phyloP scores from a whole-genome alignment of 768 basidiomycete genomes.

The Pisolithus marmoratus region DNA sequence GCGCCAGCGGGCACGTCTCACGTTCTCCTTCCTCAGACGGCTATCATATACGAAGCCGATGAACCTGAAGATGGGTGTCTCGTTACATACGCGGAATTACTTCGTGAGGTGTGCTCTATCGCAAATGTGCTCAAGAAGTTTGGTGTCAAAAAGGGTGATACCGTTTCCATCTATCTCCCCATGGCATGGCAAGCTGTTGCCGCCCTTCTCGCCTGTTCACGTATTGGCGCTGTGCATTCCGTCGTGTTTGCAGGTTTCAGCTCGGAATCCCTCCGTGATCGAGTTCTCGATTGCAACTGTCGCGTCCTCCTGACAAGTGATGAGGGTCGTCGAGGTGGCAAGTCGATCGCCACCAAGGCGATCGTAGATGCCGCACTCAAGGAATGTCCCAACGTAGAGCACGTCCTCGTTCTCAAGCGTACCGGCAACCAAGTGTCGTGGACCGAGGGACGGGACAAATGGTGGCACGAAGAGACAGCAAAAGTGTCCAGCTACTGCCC shows the following conservation, averaged over 20 bases:
- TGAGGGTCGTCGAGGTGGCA: slow-evolving; percentile 91
- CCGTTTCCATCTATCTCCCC: slow-evolving; percentile 87
- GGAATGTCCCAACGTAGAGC: slow-evolving; percentile 79
- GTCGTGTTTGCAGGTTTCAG: slow-evolving; percentile 98
- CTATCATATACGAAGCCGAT: slow-evolving; percentile 98
- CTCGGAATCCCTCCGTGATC: slow-evolving; percentile 89
- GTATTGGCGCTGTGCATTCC: slow-evolving; percentile 94
- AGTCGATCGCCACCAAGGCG: slow-evolving; percentile 87
- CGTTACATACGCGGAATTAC: slow-evolving; percentile 78
- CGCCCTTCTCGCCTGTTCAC: slow-evolving; percentile 95
- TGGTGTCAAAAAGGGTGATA: slow-evolving; percentile 94
- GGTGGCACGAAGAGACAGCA: slow-evolving; percentile 93
- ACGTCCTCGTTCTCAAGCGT: slow-evolving; percentile 83
- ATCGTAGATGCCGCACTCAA: slow-evolving; percentile 91
- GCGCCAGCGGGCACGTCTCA: not conserved
- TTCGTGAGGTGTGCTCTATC: slow-evolving; percentile 81
- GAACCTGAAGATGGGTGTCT: slow-evolving; percentile 78
- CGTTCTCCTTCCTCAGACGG: slow-evolving; percentile 45
- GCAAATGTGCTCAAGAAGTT: slow-evolving; percentile 89
- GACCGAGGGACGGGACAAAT: slow-evolving; percentile 80
- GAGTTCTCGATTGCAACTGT: slow-evolving; percentile 82
- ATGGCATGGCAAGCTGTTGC: slow-evolving; percentile 96
- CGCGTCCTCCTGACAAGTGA: slow-evolving; percentile 94
- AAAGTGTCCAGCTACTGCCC: slow-evolving; percentile 88
- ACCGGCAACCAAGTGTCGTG: slow-evolving; percentile 81